Percentiles rank a stretch among this genome's conserved stretches.
Conservation (phyloP, 345 rosid genomes). For the Citrus cavaleriei region DNA sequence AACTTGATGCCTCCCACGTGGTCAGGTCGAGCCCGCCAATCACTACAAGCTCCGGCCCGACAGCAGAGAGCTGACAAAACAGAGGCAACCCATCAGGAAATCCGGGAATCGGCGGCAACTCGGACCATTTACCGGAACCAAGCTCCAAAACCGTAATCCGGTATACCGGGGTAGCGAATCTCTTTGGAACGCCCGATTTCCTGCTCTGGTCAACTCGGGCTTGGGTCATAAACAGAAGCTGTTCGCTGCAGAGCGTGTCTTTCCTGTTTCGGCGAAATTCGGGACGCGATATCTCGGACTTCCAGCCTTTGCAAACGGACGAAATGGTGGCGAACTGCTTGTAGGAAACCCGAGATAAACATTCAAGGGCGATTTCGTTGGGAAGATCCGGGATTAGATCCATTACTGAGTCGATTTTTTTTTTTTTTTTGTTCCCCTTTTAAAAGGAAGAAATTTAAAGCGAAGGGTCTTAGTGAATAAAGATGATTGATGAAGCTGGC, state of each 20-base stretch:
- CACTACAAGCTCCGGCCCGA: conserved; percentile 62
- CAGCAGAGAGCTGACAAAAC: conserved; percentile 55
- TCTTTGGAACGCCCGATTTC: conserved; percentile 24
- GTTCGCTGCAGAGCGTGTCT: conserved; percentile 33
- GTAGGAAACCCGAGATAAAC: conserved; percentile 32
- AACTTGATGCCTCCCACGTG: conserved; percentile 50
- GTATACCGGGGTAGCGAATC: conserved; percentile 24
- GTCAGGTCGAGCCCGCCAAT: conserved; percentile 77
- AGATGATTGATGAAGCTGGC: not conserved
- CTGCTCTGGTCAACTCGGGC: conserved; percentile 32
- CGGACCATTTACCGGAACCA: conserved; percentile 48
- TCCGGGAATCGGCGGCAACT: conserved; percentile 54
- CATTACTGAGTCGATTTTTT: conserved; percentile 4
- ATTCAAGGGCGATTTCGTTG: conserved; percentile 37
- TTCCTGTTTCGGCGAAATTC: conserved; percentile 32
- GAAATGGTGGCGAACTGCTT: conserved; percentile 16
- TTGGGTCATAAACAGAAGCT: conserved; percentile 53
- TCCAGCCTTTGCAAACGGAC: conserved; percentile 42
- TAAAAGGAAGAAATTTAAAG: not conserved
- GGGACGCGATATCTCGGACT: conserved; percentile 24
- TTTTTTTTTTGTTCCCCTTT: too few relatives aligned
- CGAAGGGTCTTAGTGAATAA: not conserved
- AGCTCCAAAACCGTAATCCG: conserved; percentile 48
- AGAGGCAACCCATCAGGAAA: conserved; percentile 47
- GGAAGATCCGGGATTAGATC: conserved; percentile 42